Percentiles rank a stretch among this genome's conserved stretches.
Conservation (phyloP, 441 rosid species). For the Bruguiera hainesii region DNA sequence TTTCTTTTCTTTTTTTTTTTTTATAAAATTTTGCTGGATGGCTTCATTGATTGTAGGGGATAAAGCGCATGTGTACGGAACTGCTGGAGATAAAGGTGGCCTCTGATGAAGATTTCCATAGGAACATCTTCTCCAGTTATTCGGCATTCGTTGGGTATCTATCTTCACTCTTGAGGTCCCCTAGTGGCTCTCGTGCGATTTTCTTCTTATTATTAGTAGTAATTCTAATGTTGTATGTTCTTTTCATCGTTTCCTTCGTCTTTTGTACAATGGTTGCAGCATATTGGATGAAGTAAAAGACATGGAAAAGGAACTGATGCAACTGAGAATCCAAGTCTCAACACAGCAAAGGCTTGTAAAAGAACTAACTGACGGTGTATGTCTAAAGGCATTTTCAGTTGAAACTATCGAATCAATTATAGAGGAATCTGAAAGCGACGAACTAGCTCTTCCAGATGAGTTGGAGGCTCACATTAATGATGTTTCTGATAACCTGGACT, state of each 20-base stretch:
- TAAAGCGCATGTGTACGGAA: conserved; percentile 52
- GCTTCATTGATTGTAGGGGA: conserved; percentile 32
- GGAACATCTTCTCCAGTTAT: conserved; percentile 41
- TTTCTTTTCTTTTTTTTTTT: neutral
- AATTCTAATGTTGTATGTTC: neutral
- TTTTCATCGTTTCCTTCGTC: neutral
- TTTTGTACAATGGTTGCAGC: conserved; percentile 26
- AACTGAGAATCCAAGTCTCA: conserved; percentile 42
- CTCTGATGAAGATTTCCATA: conserved; percentile 60
- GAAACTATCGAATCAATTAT: conserved; percentile 27
- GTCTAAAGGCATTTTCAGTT: conserved; percentile 32
- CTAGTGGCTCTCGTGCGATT: too few species aligned
- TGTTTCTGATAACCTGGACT: conserved; percentile 44
- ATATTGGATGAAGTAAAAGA: conserved; percentile 47
- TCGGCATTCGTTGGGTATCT: conserved; percentile 49
- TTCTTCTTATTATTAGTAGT: neutral
- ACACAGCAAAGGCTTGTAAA: conserved; percentile 44
- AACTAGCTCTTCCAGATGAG: conserved; percentile 23
- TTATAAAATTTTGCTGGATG: neutral
- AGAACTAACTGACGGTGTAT: conserved; percentile 35
- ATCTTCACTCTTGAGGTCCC: neutral
- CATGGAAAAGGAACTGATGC: conserved; percentile 41
- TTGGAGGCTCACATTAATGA: conserved; percentile 31
- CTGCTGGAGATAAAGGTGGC: conserved; percentile 52
- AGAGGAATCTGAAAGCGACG: conserved; percentile 28